Evolutionary conservation across 768 basidiomycete genomes (phyloP).

Genomic region (Mycena olivaceomarginata): DNA sequence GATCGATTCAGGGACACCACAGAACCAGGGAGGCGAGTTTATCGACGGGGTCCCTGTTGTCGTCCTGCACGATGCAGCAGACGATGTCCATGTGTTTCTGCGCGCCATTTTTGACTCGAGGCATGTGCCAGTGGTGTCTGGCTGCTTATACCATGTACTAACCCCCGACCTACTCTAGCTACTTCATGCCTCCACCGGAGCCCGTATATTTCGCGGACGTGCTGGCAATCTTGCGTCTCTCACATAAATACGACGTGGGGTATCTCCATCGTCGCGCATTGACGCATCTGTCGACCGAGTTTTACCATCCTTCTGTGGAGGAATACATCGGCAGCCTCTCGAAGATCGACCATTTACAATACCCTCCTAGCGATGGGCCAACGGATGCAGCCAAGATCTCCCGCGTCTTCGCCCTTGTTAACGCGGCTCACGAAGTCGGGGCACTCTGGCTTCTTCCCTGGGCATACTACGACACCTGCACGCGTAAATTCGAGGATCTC

Average conservation of each 20-base stretch:
- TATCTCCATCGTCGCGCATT: conserved; percentile 19
- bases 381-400: no score
- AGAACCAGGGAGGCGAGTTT: background rate
- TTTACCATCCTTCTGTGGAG: background rate
- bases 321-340: background rate
- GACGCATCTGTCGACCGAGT: conserved; percentile 4
- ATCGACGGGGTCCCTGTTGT: conserved; percentile 3
- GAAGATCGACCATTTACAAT: background rate
- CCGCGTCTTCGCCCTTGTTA: background rate
- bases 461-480: background rate
- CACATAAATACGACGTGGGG: conserved; percentile 11
- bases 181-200: conserved; percentile 14
- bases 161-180: background rate
- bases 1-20: background rate
- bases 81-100: conserved; percentile 17
- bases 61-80: background rate
- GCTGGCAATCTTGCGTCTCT: background rate
- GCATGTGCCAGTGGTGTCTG: background rate
- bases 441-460: background rate
- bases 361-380: background rate
- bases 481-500: background rate
- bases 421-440: background rate
- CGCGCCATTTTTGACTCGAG: conserved; percentile 28
- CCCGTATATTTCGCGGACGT: background rate
- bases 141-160: no score